Conservation (phyloP, 495 filamentous ascomycete species). For the Aspergillus carlsbadensis region DNA sequence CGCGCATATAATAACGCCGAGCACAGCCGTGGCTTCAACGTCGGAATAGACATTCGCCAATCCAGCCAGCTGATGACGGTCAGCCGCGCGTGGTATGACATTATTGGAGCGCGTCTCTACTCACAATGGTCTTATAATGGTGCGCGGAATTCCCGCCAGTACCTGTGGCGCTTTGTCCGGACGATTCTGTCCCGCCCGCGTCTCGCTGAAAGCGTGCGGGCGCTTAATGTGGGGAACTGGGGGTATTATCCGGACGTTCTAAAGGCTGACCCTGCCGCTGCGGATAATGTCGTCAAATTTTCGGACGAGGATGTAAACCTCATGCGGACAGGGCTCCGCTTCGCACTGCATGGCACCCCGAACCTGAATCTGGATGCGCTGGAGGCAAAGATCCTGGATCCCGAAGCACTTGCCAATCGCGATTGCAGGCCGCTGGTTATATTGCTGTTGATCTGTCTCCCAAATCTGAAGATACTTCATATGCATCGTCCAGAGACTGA, state of each 20-base stretch:
- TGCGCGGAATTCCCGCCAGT: background rate
- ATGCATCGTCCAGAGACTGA: background rate
- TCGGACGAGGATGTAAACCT: too few species aligned
- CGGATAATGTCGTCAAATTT: too few species aligned
- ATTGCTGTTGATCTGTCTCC: background rate
- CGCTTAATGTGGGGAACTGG: background rate
- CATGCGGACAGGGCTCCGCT: too few species aligned
- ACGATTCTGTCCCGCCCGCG: background rate
- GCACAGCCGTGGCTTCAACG: too few species aligned
- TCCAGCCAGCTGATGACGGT: background rate
- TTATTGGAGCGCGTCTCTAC: background rate
- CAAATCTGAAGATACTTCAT: background rate
- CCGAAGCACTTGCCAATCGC: background rate
- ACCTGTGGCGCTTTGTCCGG: background rate
- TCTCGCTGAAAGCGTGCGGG: background rate
- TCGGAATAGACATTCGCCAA: too few species aligned
- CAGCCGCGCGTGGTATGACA: background rate
- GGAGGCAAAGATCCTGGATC: background rate
- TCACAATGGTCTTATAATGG: constrained; percentile 3
- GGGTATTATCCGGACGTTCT: background rate
- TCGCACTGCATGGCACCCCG: too few species aligned
- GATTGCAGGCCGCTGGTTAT: background rate
- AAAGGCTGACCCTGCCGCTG: too few species aligned
- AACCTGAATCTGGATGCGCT: too few species aligned
- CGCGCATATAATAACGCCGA: too few species aligned